These are phyloP conservation scores for Aspergillus leporis DNA, from an alignment of 495 filamentous ascomycete genomes.

Conservation along the genomic window DNA sequence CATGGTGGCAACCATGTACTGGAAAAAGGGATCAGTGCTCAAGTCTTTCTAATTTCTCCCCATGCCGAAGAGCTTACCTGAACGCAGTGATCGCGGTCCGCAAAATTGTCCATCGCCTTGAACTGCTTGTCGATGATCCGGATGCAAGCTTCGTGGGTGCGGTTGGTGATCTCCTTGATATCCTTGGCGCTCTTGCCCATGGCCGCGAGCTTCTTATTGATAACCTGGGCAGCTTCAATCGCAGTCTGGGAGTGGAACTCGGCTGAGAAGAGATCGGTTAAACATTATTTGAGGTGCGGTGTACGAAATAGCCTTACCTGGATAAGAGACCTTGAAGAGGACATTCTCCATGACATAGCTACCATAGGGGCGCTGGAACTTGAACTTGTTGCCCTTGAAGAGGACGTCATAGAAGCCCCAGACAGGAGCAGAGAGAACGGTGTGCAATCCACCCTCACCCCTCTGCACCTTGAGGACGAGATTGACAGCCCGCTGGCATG, in stretches of 20 bases:
- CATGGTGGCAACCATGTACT: slow-evolving; percentile 97
- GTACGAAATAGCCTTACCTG: slow-evolving; percentile 56
- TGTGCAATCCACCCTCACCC: slow-evolving; percentile 87
- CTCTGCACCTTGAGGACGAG: slow-evolving; percentile 89
- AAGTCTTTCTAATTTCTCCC: too few species aligned
- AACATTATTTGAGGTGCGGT: background rate
- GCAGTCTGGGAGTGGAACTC: slow-evolving; percentile 99
- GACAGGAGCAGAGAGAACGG: slow-evolving; percentile 85
- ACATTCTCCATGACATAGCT: slow-evolving; percentile 99
- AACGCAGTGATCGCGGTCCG: slow-evolving; percentile 98
- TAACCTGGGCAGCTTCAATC: slow-evolving; percentile 87
- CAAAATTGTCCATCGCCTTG: slow-evolving; percentile 99
- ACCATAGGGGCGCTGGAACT: slow-evolving; percentile 93
- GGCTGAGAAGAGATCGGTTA: slow-evolving; percentile 48
- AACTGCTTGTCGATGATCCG: slow-evolving; percentile 99
- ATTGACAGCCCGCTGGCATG: slow-evolving; percentile 95
- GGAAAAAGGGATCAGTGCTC: background rate
- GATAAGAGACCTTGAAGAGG: slow-evolving; percentile 98
- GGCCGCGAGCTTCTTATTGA: slow-evolving; percentile 77
- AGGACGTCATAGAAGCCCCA: slow-evolving; percentile 99
- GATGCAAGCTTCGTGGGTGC: slow-evolving; percentile 96
- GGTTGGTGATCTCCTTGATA: slow-evolving; percentile 88
- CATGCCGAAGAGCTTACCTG: slow-evolving; percentile 49
- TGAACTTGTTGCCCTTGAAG: slow-evolving; percentile 92
- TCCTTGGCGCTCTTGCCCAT: slow-evolving; percentile 91